phyloP scores from a whole-genome alignment of 441 rosid species.

The Euphorbia celastroides region DNA sequence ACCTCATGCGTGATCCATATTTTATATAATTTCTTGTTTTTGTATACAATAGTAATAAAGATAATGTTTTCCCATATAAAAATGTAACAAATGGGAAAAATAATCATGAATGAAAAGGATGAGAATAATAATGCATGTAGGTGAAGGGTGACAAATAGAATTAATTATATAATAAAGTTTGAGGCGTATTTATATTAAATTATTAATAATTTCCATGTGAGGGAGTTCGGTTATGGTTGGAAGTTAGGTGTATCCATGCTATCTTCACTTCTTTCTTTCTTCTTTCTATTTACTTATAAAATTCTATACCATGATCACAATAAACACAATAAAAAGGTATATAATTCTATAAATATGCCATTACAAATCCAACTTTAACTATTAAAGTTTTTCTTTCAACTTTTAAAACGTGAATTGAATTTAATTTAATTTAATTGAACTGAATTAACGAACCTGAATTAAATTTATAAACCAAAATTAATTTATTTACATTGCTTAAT shows the following conservation, averaged over 20 bases:
- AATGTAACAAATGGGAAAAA: not conserved
- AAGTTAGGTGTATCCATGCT: conserved; percentile 33
- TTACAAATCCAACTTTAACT: too few species aligned
- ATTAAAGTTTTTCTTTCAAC: too few species aligned
- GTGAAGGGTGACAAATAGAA: not conserved
- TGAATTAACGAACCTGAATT: too few species aligned
- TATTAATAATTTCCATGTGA: not conserved
- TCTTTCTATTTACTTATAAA: too few species aligned
- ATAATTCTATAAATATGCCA: too few species aligned
- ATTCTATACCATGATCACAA: too few species aligned
- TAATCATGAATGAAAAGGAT: not conserved
- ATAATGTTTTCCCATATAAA: not conserved
- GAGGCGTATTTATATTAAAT: too few species aligned
- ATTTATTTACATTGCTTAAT: too few species aligned
- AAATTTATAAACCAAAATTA: too few species aligned
- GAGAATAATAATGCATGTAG: conserved; percentile 8
- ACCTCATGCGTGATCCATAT: conserved; percentile 16
- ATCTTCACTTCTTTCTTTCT: conserved; percentile 7
- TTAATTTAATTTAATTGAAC: too few species aligned
- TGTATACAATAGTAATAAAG: not conserved
- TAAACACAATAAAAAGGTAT: too few species aligned
- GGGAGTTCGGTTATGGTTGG: conserved; percentile 30
- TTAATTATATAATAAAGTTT: not conserved
- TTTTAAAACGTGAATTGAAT: too few species aligned
- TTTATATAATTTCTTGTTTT: not conserved